Base-by-base conservation (phyloP, 2,329 filamentous ascomycete genomes). In the Fusarium staphyleae region DNA sequence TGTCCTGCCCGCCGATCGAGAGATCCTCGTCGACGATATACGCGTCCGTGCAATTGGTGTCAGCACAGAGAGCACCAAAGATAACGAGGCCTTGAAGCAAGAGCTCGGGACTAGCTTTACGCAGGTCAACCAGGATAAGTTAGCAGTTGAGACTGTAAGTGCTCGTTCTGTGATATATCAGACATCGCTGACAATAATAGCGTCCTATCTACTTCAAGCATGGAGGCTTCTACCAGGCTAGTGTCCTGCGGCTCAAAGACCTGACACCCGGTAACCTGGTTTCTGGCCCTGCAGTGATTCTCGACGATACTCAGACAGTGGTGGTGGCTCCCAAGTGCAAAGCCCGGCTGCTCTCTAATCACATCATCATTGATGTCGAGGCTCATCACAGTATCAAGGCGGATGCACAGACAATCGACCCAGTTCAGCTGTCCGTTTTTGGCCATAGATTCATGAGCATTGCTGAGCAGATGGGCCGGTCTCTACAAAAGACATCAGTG, bases 391-490 rank as follows among this genome's bases (percentile, higher is more conserved):
- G 32, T 5, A 34, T 39, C 28, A 49, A 47, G 11, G 40, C 58
- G 2, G 40, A 36, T 10, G 50, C 51, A 5, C 54, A 68, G 35
- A 78, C 83, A 30, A 84, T 90, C 1, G 86, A 91, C 67, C 89
- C 88, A 0, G 87, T 91, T 54, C 81, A 89, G 70, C 78, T 92
- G 0, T 87, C 82, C 57, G 87, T 91, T 44, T 91, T 92, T 66
- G 87, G 85, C 0, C 87, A 91, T 69, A 81, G 89, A 8, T 92
- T 92, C 73, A 91, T 91, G 88, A 86, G 86, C 2, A 89, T 91
- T 56, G 89, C 89, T 1, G 89, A 92, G 70, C 88, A 91, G 66
- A 91, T 91, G 88, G 88, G 89, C 1, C 80, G 87, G 41, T 86
- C 87, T 5, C 70, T 92, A 30, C 87, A 91, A 65, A 91, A 91